These are phyloP conservation scores for Parastagonospora nodorum DNA, from an alignment of 2,329 filamentous ascomycete genomes.

Conservation along the genomic window DNA sequence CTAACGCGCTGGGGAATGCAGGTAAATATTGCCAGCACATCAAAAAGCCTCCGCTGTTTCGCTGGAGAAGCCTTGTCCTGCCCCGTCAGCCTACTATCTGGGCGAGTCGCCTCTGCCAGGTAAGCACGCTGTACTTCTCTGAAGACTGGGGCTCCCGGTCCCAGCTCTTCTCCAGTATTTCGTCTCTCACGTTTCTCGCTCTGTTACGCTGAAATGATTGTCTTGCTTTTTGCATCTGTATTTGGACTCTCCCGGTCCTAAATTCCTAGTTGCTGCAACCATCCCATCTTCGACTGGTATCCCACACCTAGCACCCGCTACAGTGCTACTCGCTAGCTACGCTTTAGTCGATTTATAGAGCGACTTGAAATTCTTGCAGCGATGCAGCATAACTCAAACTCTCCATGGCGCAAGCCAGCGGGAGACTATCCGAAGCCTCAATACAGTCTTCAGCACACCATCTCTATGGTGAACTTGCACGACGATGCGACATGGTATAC, in stretches of 20 bases:
- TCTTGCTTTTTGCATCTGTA: constrained; percentile 37
- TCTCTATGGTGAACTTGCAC: constrained; percentile 49
- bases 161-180: constrained; percentile 28
- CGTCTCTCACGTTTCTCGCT: constrained; percentile 29
- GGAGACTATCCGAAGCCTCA: constrained; percentile 41
- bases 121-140: constrained; percentile 39
- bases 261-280: constrained; percentile 12
- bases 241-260: constrained; percentile 19
- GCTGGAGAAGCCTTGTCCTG: constrained; percentile 37
- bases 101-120: constrained; percentile 22
- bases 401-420: constrained; percentile 41
- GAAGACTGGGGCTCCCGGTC: constrained; percentile 34
- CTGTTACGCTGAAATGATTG: constrained; percentile 30
- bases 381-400: constrained; percentile 44
- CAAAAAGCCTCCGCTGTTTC: constrained; percentile 39
- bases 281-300: constrained; percentile 17
- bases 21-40: constrained; percentile 48
- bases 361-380: constrained; percentile 20
- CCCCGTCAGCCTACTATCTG: constrained; percentile 24
- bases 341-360: constrained; percentile 27
- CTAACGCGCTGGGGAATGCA: constrained; percentile 46
- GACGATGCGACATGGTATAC: constrained; percentile 45
- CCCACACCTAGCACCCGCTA: constrained; percentile 20
- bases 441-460: constrained; percentile 44
- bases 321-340: constrained; percentile 27